A percentile compares a stretch with the other conserved stretches of the same genome.
Conservation (phyloP, 2,329 filamentous ascomycete species). For the Endoconidiophora laricicola region DNA sequence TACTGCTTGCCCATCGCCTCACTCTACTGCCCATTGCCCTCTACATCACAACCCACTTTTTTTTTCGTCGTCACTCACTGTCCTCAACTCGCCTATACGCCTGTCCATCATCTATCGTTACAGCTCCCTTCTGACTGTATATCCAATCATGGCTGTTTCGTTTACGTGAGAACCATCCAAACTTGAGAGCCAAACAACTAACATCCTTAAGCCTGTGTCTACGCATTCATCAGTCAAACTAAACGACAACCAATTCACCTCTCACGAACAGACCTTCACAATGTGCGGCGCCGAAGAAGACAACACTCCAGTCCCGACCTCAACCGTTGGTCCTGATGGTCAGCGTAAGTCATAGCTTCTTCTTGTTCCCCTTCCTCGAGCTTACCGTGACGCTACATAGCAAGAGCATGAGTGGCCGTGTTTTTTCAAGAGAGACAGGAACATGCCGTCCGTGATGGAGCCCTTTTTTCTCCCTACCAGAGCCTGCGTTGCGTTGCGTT, state of each 20-base stretch:
- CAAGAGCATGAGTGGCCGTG: too few species aligned
- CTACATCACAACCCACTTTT: not conserved
- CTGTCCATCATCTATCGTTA: not conserved
- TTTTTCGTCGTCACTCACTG: not conserved
- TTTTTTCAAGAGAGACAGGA: too few species aligned
- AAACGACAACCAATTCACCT: not conserved
- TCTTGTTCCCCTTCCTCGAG: too few species aligned
- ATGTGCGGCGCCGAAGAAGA: constrained; percentile 12
- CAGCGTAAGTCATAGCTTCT: constrained; percentile 6
- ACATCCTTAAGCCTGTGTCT: too few species aligned
- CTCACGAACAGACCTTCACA: not conserved
- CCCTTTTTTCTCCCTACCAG: not conserved
- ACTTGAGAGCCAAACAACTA: too few species aligned
- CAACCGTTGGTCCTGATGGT: constrained; percentile 1
- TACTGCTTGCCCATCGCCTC: too few species aligned
- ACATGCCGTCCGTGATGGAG: not conserved
- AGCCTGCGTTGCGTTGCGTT: not conserved
- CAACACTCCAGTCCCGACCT: constrained; percentile 7
- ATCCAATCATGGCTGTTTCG: constrained; percentile 4
- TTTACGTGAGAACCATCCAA: not conserved
- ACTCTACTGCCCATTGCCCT: not conserved
- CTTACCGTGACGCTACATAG: too few species aligned
- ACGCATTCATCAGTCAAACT: not conserved
- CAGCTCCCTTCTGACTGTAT: not conserved
- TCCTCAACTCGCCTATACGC: constrained; percentile 4